Conservation (phyloP, 352 stramenopile genomes). For the Phytophthora sojae region DNA sequence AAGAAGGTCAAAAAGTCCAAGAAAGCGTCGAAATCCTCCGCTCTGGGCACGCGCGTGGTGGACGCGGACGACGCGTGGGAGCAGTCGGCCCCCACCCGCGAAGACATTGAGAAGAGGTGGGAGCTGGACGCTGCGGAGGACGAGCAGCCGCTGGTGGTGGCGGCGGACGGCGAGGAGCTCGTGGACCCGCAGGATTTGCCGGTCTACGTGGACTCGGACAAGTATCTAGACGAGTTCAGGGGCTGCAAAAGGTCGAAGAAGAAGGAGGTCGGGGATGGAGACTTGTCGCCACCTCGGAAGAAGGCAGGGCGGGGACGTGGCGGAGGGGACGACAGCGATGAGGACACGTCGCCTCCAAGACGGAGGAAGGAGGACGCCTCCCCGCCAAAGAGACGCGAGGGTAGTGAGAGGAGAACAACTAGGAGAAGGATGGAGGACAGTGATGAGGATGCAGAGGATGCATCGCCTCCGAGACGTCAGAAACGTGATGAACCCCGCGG, state of each 20-base stretch:
- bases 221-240: constrained; percentile 63
- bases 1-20: constrained; percentile 70
- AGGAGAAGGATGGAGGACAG: constrained; percentile 17
- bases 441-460: constrained; percentile 19
- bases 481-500: constrained; percentile 3
- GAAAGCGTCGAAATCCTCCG: constrained; percentile 39
- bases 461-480: constrained; percentile 35
- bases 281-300: constrained; percentile 65
- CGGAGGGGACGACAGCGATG: constrained; percentile 33
- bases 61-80: constrained; percentile 72
- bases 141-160: constrained; percentile 44
- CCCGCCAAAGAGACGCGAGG: constrained; percentile 30
- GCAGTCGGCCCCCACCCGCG: constrained; percentile 47
- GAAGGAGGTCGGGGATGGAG: constrained; percentile 15
- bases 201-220: constrained; percentile 76
- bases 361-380: constrained; percentile 36
- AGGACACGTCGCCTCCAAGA: constrained; percentile 40
- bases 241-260: constrained; percentile 36
- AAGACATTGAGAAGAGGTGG: constrained; percentile 69
- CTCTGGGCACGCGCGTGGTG: constrained; percentile 51
- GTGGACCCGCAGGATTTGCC: constrained; percentile 73
- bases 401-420: constrained; percentile 1
- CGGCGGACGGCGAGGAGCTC: constrained; percentile 54
- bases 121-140: constrained; percentile 64
- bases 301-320: constrained; percentile 14